Conservation (phyloP, 164 flowering plant species). For the Vitis vinifera region DNA sequence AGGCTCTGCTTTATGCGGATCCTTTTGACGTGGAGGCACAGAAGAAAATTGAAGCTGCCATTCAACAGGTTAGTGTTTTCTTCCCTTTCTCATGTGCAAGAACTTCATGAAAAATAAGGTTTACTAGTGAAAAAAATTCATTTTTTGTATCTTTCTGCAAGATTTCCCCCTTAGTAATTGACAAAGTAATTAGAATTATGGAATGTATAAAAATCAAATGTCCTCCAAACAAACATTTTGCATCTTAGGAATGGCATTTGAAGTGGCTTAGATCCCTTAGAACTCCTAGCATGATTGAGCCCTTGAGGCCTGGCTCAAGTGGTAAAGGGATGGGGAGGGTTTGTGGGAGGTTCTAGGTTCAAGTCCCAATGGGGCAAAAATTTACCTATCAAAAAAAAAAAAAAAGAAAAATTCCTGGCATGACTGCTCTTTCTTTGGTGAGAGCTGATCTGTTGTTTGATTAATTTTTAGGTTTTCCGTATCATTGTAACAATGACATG, state of each 20-base stretch:
- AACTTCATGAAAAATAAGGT: not conserved
- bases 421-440: too few species aligned
- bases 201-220: not conserved
- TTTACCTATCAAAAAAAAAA: too few species aligned
- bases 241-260: not conserved
- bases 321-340: too few species aligned
- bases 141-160: not conserved
- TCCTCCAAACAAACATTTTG: not conserved
- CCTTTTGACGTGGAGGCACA: slow-evolving; percentile 98
- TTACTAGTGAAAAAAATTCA: slow-evolving; percentile 1
- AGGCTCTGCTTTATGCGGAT: slow-evolving; percentile 93
- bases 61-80: slow-evolving; percentile 74
- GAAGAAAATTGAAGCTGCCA: slow-evolving; percentile 94
- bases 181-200: not conserved
- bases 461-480: too few species aligned
- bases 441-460: too few species aligned
- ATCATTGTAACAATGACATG: too few species aligned
- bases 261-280: not conserved
- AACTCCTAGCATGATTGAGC: not conserved
- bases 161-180: not conserved
- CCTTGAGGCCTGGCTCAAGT: too few species aligned
- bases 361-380: too few species aligned
- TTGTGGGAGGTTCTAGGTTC: too few species aligned
- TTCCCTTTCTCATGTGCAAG: not conserved
- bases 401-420: too few species aligned